Conservation (phyloP, 192 early-diverging fungal species). For the Coemansia sp. region DNA sequence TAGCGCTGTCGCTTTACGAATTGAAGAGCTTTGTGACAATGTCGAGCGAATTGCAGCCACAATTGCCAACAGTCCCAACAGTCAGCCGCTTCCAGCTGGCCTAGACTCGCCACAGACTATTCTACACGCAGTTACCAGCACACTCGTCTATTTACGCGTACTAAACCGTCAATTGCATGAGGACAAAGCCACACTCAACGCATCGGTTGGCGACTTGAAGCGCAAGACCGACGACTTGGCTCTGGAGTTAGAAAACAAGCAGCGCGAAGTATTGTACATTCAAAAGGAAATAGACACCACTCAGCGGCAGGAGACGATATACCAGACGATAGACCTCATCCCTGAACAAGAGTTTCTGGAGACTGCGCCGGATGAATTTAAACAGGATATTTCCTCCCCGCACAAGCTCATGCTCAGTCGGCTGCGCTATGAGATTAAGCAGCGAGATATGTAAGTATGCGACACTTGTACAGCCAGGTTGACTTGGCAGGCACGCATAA, state of each 20-base stretch:
- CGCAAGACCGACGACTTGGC: constrained; percentile 35
- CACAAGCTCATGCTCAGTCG: constrained; percentile 52
- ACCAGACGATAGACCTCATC: constrained; percentile 44
- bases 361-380: constrained; percentile 34
- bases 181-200: constrained; percentile 19
- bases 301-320: constrained; percentile 45
- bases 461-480: neutral
- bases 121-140: constrained; percentile 21
- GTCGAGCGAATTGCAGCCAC: constrained; percentile 2
- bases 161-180: constrained; percentile 43
- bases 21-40: neutral
- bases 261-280: constrained; percentile 35
- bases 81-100: neutral
- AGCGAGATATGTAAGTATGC: constrained; percentile 26
- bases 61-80: neutral
- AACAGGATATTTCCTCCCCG: constrained; percentile 22
- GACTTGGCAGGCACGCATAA: neutral
- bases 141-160: constrained; percentile 34
- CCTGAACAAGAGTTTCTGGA: constrained; percentile 27
- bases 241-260: constrained; percentile 36
- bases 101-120: constrained; percentile 15
- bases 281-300: constrained; percentile 45
- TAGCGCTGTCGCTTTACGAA: neutral
- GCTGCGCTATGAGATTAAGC: constrained; percentile 46
- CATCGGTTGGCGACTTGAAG: constrained; percentile 29